These are phyloP conservation scores for Diphasiastrum complanatum DNA, from an alignment of 83 land plant genomes.

Conservation along the genomic window DNA sequence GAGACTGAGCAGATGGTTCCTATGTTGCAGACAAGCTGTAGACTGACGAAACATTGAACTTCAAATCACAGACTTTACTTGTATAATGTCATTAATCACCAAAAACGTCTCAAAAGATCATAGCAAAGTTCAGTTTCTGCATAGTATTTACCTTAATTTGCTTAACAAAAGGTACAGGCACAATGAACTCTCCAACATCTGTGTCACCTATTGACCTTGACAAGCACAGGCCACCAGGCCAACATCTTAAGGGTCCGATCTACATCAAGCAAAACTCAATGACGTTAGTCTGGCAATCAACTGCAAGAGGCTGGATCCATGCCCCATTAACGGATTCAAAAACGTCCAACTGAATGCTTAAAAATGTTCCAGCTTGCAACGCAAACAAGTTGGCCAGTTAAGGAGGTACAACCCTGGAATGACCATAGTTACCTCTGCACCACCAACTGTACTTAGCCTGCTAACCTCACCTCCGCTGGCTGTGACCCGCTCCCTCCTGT, in stretches of 20 bases:
- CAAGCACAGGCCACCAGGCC: slow-evolving; percentile 88
- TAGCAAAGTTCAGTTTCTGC: no score
- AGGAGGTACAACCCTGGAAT: not conserved
- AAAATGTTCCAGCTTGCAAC: no score
- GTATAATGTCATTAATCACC: no score
- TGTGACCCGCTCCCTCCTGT: slow-evolving; percentile 55
- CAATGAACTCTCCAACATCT: slow-evolving; percentile 84
- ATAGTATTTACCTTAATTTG: slow-evolving; percentile 77
- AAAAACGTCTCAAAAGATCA: no score
- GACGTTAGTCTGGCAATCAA: not conserved
- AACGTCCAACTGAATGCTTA: not conserved
- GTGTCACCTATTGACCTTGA: slow-evolving; percentile 87
- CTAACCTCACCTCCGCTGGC: slow-evolving; percentile 80
- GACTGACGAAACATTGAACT: no score
- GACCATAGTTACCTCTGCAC: slow-evolving; percentile 55
- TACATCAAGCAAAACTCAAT: slow-evolving; percentile 15
- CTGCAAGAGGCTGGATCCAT: no score
- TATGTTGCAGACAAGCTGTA: no score
- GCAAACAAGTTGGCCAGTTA: no score
- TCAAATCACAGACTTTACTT: no score
- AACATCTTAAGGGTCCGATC: slow-evolving; percentile 81
- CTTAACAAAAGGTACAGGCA: slow-evolving; percentile 84
- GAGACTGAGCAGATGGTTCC: no score
- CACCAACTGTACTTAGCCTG: slow-evolving; percentile 66
- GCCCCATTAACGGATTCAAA: not conserved